A percentile compares a stretch with the other conserved stretches of the same genome.
These are phyloP conservation scores for Leccinum subtestaceum DNA, from an alignment of 768 basidiomycete species.

Conservation along the genomic window DNA sequence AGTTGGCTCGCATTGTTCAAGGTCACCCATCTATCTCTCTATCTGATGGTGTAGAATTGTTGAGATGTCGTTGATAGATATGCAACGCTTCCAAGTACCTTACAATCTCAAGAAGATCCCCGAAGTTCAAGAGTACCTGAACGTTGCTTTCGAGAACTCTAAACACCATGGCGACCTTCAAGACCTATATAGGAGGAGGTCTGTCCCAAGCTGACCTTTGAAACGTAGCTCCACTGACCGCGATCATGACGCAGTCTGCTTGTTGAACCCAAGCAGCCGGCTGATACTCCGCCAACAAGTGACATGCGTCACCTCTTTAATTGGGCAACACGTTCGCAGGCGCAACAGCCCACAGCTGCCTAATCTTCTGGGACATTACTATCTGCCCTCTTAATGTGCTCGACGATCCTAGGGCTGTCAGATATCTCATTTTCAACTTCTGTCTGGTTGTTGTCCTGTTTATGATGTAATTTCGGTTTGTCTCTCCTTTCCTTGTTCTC, in stretches of 20 bases:
- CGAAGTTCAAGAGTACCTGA: conserved; percentile 82
- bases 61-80: conserved; percentile 46
- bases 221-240: background rate
- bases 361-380: conserved; percentile 25
- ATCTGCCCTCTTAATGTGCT: conserved; percentile 10
- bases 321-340: conserved; percentile 66
- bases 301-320: conserved; percentile 80
- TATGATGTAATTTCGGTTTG: conserved; percentile 29
- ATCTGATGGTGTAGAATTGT: background rate
- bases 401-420: conserved; percentile 7
- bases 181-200: conserved; percentile 86
- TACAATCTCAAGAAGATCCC: conserved; percentile 87
- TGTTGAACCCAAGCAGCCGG: conserved; percentile 79
- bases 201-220: conserved; percentile 18
- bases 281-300: conserved; percentile 59
- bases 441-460: conserved; percentile 23
- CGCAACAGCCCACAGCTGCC: conserved; percentile 37
- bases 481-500: conserved; percentile 10
- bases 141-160: conserved; percentile 69
- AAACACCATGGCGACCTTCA: conserved; percentile 78
- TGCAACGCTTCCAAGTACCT: conserved; percentile 87
- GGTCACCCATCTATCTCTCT: conserved; percentile 39
- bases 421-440: conserved; percentile 16
- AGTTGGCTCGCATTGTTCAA: conserved; percentile 81
- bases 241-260: conserved; percentile 50